These are phyloP conservation scores for Rhodomyrtus tomentosa DNA, from an alignment of 345 rosid genomes.

Conservation along the genomic window DNA sequence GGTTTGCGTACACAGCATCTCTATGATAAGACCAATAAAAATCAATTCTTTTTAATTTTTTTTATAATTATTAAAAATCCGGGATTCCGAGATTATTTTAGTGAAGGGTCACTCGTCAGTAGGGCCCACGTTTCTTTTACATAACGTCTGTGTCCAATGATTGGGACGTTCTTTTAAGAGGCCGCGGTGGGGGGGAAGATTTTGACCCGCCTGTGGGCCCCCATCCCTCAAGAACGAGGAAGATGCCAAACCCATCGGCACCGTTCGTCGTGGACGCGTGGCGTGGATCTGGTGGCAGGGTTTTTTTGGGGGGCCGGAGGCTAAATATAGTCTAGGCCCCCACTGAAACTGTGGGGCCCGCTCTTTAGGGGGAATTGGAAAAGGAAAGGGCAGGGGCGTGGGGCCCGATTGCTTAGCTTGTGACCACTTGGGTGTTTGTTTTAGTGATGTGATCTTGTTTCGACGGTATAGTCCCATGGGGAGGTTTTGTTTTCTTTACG, in stretches of 20 bases:
- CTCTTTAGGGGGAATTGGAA: no score
- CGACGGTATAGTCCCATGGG: no score
- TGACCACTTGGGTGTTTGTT: not conserved
- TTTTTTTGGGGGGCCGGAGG: no score
- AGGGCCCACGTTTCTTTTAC: not conserved
- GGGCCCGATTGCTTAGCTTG: not conserved
- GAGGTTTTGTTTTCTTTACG: no score
- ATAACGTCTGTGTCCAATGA: slow-evolving; percentile 19
- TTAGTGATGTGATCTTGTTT: no score
- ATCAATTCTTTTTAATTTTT: not conserved
- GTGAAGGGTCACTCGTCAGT: not conserved
- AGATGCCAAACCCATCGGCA: not conserved
- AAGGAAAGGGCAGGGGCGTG: not conserved
- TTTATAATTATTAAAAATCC: no score
- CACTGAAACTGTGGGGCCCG: not conserved
- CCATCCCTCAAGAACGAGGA: not conserved
- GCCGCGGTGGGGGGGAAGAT: no score
- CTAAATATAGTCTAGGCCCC: not conserved
- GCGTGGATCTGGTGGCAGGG: not conserved
- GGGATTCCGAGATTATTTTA: not conserved
- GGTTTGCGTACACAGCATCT: slow-evolving; percentile 3
- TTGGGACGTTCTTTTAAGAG: slow-evolving; percentile 4
- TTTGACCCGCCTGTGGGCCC: not conserved
- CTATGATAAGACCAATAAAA: not conserved
- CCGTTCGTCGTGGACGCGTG: not conserved